phyloP scores from a whole-genome alignment of 768 basidiomycete genomes.

The Termitomyces bulborhizus region DNA sequence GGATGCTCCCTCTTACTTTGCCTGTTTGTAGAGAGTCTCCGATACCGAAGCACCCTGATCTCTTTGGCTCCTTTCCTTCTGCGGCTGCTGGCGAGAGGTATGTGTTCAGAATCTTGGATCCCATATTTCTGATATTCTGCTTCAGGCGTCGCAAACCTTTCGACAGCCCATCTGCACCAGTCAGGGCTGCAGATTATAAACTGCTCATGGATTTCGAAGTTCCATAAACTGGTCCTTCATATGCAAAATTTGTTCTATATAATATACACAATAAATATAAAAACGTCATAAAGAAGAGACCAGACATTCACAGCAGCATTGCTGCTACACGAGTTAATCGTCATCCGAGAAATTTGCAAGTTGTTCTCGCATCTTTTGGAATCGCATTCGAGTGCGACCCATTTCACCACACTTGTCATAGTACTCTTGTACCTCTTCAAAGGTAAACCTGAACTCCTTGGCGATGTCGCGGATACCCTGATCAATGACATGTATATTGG shows the following conservation, averaged over 20 bases:
- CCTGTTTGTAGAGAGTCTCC: slow-evolving; percentile 70
- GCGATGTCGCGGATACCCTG: slow-evolving; percentile 63
- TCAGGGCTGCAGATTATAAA: slow-evolving; percentile 64
- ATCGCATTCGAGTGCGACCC: slow-evolving; percentile 55
- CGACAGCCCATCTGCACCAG: slow-evolving; percentile 76
- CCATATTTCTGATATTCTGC: slow-evolving; percentile 2
- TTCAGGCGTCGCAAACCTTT: slow-evolving; percentile 69
- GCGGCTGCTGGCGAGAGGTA: slow-evolving; percentile 95
- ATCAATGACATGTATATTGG: slow-evolving; percentile 59
- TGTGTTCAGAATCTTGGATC: slow-evolving; percentile 18
- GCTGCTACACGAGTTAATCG: not conserved
- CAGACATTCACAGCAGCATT: not conserved
- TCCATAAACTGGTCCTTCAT: slow-evolving; percentile 15
- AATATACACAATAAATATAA: not conserved
- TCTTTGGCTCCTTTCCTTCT: slow-evolving; percentile 95
- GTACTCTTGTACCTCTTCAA: slow-evolving; percentile 73
- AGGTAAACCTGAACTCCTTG: slow-evolving; percentile 60
- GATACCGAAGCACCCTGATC: slow-evolving; percentile 89
- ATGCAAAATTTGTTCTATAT: not conserved
- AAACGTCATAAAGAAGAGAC: not conserved
- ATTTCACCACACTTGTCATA: slow-evolving; percentile 73
- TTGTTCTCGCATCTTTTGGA: slow-evolving; percentile 62
- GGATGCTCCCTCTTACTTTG: not conserved
- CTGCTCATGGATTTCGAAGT: slow-evolving; percentile 59
- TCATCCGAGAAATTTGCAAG: slow-evolving; percentile 28